Evolutionary conservation across 169 alveolate species (phyloP), one percentile per base, ranked within the genome.

Genomic region (Eimeria maxima): DNA sequence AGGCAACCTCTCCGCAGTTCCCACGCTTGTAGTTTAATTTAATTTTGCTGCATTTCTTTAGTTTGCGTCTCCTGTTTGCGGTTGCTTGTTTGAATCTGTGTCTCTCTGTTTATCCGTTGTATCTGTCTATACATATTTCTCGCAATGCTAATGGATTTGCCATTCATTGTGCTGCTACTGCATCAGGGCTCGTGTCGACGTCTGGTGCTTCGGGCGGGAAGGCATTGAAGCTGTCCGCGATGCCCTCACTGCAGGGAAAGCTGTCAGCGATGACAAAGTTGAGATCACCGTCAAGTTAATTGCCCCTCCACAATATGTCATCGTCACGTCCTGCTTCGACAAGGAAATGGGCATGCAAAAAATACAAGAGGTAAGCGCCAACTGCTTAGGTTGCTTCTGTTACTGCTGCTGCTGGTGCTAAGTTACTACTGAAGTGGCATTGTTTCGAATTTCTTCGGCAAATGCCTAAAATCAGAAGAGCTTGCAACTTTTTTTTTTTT

Each of bases 211-310:
- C 92, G 98, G 99, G 24, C 98, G 98, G 95, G 99, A 99, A 83
- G 99, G 99, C 42, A 98, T 99, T 57, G 99, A 99, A 95, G 99
- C 99, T n/a, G 99, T 99, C 73, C 98, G 98, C 96, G 98, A 95
- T 57, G 99, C 99, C 38, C 97, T 99, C 44, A 93, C 96, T 44
- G 98, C 88, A 0, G 97, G 92, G 38, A 78, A 89, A 53, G 95
- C 89, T 53, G 92, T 78, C 3, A 87, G 80, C 0, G 93, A n/a
- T 22, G 60, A 74, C 20, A 74, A 74, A 50, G 92, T 78, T 47
- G 90, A 80, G 22, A 65, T 95, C 42, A 42, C 50, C 29, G 90
- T 95, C 33, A 95, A 95, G 60, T 73, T 95, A 14, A 95, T 95
- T 42, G 97, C 97, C 14, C 95, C 97, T 27, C 97, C 97, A 3